Base-by-base conservation (phyloP, 2,329 filamentous ascomycete species). In the Neonectria magnoliae region DNA sequence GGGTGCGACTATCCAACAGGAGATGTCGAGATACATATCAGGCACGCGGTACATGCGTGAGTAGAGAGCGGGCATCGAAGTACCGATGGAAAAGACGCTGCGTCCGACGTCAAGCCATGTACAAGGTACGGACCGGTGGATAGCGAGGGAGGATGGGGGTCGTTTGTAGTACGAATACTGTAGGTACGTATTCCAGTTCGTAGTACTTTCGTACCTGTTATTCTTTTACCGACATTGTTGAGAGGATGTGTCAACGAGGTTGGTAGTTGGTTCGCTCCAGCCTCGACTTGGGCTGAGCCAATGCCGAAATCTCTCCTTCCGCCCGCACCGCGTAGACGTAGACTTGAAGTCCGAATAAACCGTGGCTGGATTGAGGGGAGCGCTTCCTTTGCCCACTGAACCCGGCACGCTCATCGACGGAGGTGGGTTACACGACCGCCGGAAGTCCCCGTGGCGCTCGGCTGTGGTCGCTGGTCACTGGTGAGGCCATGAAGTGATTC, bases 11-110 rank as follows among this genome's bases (percentile, higher is more conserved):
- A 38, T 36, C 41, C 27, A 44, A 48, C 50, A 44, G 50, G 51
- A 52, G 20, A 57, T 36, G 59, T 62, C 45, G 33, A 44, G 45
- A 56, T 62, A 62, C 59, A 36, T 20, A 44, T 18, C 36, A 9
- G 18, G 44, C 47, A 22, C 33, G 33, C 27, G 29, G 50, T 27
- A 52, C 52, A 62, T 62, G 53, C 52, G 36, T n/a, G 33, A 53
- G 14, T 36, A 25, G 22, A 62, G 41, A 31, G 27, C 50, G 52
- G 29, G 27, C 20, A 8, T 36, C 8, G 38, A 38, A 33, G 48
- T 51, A 51, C 38, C n/a, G 38, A n/a, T 20, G 14, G 41, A 48
- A 13, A 33, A 33, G 9, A 33, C 8, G 11, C 31, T 10, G 10
- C 4, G 31, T 13, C 11, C 31, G 10, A 33, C 31, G 10, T 33